Base-by-base conservation (phyloP, 2,329 filamentous ascomycete genomes). In the Ophiostoma triangulosporum region DNA sequence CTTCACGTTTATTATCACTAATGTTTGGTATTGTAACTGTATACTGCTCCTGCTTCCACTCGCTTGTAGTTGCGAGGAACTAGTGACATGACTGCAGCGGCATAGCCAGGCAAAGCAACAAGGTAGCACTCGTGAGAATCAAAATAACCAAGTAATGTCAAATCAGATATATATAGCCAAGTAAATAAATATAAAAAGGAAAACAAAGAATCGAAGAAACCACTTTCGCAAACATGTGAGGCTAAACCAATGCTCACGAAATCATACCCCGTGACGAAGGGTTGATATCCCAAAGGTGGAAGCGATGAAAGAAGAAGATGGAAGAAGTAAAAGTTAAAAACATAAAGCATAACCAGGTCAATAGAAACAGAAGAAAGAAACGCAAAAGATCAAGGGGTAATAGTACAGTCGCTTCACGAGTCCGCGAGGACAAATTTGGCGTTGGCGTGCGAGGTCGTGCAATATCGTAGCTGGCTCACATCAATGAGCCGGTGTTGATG, bases 401-500 rank as follows among this genome's bases (percentile, higher is more conserved):
- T 55, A 22, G 43, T 55, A 57, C 56, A 57, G 35, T 43, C 17
- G 50, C 36, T 29, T 35, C 15, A 53, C 27, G 17, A 31, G 17
- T 5, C 8, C 43, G 45, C 45, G 24, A n/a, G 7, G 35, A 36
- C 35, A 15, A n/a, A 4, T 12, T 36, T 15, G 43, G 43, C 26
- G 43, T 29, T 26, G 43, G 40, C 40, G 40, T 27, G 24, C 38
- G 22, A 22, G 36, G 45, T 43, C 22, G 26, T 20, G 33, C 43
- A 20, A 29, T 33, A 29, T 17, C 20, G 32, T 14, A 50, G 3
- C 1, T 33, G 12, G 35, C 29, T 49, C 56, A 64, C 66, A 74
- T 71, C 64, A 75, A 67, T 52, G 68, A 70, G 33, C 69, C 68
- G 1, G 71, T 68, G 57, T 65, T 64, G 48, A 67, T 64, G 12